Conservation (phyloP, 495 filamentous ascomycete species). For the Aspergillus steynii region DNA sequence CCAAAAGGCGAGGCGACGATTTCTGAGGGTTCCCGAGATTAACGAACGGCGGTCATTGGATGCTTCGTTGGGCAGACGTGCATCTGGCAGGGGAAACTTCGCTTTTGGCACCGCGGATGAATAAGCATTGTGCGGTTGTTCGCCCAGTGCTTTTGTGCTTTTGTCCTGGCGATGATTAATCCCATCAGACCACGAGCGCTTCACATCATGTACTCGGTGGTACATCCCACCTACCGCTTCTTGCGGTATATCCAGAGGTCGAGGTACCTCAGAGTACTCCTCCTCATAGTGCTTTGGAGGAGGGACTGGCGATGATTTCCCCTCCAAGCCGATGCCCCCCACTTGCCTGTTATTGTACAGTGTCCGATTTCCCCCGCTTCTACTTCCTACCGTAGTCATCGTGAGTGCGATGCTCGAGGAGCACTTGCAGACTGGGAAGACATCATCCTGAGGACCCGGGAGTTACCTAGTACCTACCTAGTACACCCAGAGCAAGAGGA, state of each 20-base stretch:
- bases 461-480: background rate
- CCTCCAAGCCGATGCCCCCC: no score
- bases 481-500: no score
- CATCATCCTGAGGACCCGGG: no score
- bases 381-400: background rate
- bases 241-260: background rate
- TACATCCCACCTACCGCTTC: background rate
- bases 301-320: no score
- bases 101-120: constrained; percentile 15
- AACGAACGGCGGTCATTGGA: constrained; percentile 39
- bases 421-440: no score
- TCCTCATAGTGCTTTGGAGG: no score
- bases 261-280: no score
- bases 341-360: background rate
- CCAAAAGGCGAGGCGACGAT: constrained; percentile 28
- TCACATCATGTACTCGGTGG: background rate
- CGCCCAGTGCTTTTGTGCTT: background rate
- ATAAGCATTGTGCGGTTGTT: constrained; percentile 13
- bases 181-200: background rate
- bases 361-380: background rate
- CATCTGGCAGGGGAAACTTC: constrained; percentile 24
- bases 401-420: no score
- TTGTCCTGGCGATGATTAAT: background rate
- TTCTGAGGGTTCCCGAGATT: constrained; percentile 36
- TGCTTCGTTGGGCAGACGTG: constrained; percentile 55